Evolutionary conservation across 345 rosid genomes (phyloP), one percentile per base, ranked within the genome.

Genomic region (Clausena lansium): DNA sequence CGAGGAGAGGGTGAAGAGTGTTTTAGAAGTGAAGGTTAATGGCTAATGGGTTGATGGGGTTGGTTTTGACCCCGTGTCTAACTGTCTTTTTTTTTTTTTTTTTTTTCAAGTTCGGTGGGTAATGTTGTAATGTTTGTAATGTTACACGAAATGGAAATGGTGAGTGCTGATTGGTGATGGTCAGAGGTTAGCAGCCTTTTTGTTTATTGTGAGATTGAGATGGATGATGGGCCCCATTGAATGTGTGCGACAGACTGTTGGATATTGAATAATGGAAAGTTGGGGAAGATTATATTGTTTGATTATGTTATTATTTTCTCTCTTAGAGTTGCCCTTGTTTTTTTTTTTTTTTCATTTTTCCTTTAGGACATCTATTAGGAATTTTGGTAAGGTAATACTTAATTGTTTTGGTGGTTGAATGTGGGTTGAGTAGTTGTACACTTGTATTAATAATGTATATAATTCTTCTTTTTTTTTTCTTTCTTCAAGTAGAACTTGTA

Each of bases 101-200:
- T 50, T 50, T 30, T 30, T 30, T 30, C 1, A 7, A 22, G 4
- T 7, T 19, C 9, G 27, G 27, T 22, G 27, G 25, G 61, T 58
- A 58, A 24, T 58, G 27, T 8, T n/a, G 61, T 58, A 58, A 24
- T 58, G 27, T 2, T n/a, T 58, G 25, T 2, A n/a, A 22, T 57
- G 61, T 57, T 22, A 57, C 22, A 38, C 35, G 76, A 2, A 39
- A 25, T 60, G 66, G 39, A 54, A 33, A 32, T 55, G 27, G 75
- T 2, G 24, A 38, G 17, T 73, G 64, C 70, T 54, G 57, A 30
- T 73, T 39, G 59, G 58, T 77, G 75, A 66, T 47, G 75, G 78
- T 75, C 83, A 82, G 82, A 80, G 66, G 35, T 33, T 73, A 63
- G 71, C 80, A 71, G 85, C 82, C 78, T 80, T 80, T 77, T 72